These are phyloP conservation scores for Teunomyces barrocoloradensis DNA, from an alignment of 805 yeast genomes.

Conservation along the genomic window DNA sequence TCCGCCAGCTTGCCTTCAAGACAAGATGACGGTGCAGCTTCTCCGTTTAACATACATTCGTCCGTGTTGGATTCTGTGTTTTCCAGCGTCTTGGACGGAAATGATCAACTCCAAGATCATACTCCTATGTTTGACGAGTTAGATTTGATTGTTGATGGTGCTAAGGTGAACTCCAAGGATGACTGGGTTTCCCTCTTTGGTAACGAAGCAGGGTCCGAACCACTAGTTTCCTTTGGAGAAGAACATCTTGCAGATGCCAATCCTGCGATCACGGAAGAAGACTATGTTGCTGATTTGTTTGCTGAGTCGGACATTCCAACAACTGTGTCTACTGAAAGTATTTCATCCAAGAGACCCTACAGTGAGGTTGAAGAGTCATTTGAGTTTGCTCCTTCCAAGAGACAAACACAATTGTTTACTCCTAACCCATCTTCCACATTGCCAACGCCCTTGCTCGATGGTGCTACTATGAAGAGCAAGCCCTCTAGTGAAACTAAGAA, in stretches of 20 bases:
- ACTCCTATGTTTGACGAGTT: constrained; percentile 64
- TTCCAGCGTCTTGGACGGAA: constrained; percentile 35
- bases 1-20: constrained; percentile 6
- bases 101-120: constrained; percentile 32
- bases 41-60: constrained; percentile 55
- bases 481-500: constrained; percentile 21
- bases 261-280: constrained; percentile 5
- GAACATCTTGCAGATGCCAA: constrained; percentile 9
- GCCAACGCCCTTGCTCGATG: constrained; percentile 33
- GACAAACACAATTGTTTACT: constrained; percentile 23
- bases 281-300: constrained; percentile 5
- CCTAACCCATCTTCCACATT: constrained; percentile 30
- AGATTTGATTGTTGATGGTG: constrained; percentile 42
- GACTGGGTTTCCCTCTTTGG: constrained; percentile 66
- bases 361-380: constrained; percentile 27
- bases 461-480: constrained; percentile 6
- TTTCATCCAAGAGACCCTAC: constrained; percentile 19
- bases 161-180: constrained; percentile 38
- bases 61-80: constrained; percentile 53
- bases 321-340: constrained; percentile 13
- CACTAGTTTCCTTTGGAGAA: constrained; percentile 4
- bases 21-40: constrained; percentile 14
- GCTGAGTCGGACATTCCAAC: constrained; percentile 3
- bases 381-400: constrained; percentile 13
- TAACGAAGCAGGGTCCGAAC: constrained; percentile 7